Conservation (phyloP, 2,329 filamentous ascomycete species). For the Claviceps quebecensis region DNA sequence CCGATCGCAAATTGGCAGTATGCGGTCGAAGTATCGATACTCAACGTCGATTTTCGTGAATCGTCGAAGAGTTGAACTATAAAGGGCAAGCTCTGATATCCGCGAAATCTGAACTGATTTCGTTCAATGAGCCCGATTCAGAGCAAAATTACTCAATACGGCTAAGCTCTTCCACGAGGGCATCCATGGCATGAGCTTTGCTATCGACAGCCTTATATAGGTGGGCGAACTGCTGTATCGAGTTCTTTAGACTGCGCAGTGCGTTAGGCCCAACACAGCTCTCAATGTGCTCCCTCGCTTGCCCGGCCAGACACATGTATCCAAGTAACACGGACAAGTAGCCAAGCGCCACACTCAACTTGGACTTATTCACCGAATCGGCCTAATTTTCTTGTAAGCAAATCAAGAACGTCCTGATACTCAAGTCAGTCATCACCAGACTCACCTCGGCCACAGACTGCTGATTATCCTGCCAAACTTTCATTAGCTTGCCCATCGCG, state of each 20-base stretch:
- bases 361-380: constrained; percentile 59
- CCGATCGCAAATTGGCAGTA: background rate
- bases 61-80: background rate
- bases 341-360: constrained; percentile 70
- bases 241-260: constrained; percentile 32
- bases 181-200: constrained; percentile 24
- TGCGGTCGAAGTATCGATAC: background rate
- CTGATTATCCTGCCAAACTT: constrained; percentile 54
- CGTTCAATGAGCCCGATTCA: background rate
- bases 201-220: constrained; percentile 37
- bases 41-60: background rate
- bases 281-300: constrained; percentile 29
- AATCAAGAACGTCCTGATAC: background rate
- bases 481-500: constrained; percentile 45
- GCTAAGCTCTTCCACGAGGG: constrained; percentile 23
- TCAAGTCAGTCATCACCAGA: constrained; percentile 5
- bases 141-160: background rate
- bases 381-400: constrained; percentile 28
- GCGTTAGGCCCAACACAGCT: constrained; percentile 28
- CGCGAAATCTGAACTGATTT: background rate
- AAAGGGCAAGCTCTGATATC: background rate
- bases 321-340: constrained; percentile 77
- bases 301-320: constrained; percentile 52
- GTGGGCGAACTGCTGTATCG: constrained; percentile 40
- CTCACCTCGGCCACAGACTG: constrained; percentile 55